Evolutionary conservation across 108 stramenopile species (phyloP).

Genomic region (Conticribra weissflogii): DNA sequence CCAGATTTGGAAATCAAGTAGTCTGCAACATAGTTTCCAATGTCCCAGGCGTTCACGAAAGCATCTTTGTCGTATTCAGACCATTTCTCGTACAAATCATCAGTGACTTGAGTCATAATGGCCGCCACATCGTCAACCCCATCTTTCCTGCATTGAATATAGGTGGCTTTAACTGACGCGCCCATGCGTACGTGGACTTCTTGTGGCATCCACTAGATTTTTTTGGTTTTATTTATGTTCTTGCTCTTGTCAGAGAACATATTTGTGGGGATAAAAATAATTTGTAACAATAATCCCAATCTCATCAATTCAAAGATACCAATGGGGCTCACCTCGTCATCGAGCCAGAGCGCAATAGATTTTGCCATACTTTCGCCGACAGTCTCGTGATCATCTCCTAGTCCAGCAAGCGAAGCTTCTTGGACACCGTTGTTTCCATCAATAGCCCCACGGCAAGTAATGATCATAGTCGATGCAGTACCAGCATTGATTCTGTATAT

Average conservation of each 20-base stretch:
- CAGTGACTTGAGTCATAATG: constrained; percentile 77
- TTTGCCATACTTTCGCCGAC: constrained; percentile 68
- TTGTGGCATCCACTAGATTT: constrained; percentile 88
- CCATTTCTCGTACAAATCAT: constrained; percentile 71
- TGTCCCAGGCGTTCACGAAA: constrained; percentile 88
- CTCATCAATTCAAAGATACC: background rate
- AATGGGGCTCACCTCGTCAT: constrained; percentile 50
- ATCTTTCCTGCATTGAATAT: constrained; percentile 57
- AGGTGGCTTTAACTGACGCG: constrained; percentile 63
- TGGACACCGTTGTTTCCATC: constrained; percentile 31
- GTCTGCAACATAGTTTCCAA: constrained; percentile 83
- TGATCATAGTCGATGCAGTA: background rate
- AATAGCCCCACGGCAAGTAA: constrained; percentile 4
- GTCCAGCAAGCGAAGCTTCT: constrained; percentile 35
- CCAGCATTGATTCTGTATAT: background rate
- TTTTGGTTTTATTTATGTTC: too few species aligned
- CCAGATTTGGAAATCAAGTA: constrained; percentile 71
- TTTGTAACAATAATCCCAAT: background rate
- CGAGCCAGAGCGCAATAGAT: constrained; percentile 71
- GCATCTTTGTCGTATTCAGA: constrained; percentile 75
- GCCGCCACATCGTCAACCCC: constrained; percentile 67
- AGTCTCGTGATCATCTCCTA: constrained; percentile 67
- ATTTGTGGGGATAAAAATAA: background rate
- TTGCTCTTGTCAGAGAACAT: too few species aligned
- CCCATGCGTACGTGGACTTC: constrained; percentile 79